Evolutionary conservation across 768 basidiomycete genomes (phyloP), one percentile per base, ranked within the genome.

Genomic region (Calvatia gigantea): DNA sequence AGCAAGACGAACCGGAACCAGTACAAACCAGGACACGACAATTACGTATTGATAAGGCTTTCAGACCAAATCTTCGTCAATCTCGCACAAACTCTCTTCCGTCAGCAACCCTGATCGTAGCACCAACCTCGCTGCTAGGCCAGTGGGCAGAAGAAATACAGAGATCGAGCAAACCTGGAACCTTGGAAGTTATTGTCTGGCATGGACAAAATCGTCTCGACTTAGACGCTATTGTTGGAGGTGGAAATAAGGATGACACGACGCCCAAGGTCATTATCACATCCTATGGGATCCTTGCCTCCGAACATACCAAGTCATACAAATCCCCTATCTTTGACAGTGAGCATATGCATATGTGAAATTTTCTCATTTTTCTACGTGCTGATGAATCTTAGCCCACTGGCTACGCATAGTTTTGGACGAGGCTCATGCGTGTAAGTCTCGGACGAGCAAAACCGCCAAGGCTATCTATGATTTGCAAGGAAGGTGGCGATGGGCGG

Each of bases 381-480:
- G 21, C 28, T 60, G 21, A 60, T 43, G 32, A 51, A 44, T 28
- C 27, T 4, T 56, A 94, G 91, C 86, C 37, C 80, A 87, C 58
- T 94, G 90, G 91, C 75, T 90, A 50, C 79, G 89, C 49, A 79
- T 92, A 14, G 82, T 96, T 31, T 78, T 95, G 6, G 96, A 98
- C 64, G 96, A 98, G 70, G 96, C 96, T 2, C 96, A 98, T 69
- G 84, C 90, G 58, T 94, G 92, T 75, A 98, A 97, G 71, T 93
- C 90, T 11, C 81, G 95, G 21, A 79, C 81, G 5, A 94, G 91
- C 63, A 89, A 90, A 68, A 91, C 90, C 12, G 92, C 93, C 0
- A 89, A 86, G 61, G 89, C 96, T 6, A 91, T 91, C 42, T 98
- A 89, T 66, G 90, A 90, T 4, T 76, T 98, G 8, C 80, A 77